These are phyloP conservation scores for Noccaea bulbosa DNA, from an alignment of 345 rosid genomes.

Conservation along the genomic window DNA sequence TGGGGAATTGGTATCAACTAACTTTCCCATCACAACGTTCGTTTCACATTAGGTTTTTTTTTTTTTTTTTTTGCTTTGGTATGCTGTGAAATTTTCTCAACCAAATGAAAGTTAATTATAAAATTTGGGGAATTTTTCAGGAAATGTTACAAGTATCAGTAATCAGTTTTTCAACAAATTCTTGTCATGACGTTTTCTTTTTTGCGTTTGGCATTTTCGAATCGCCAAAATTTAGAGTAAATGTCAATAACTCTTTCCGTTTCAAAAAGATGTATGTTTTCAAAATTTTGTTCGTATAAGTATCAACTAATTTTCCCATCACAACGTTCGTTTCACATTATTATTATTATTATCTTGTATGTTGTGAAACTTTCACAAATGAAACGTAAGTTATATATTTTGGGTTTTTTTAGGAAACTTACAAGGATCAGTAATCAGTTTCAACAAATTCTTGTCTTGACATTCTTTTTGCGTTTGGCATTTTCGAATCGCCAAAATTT, in stretches of 20 bases:
- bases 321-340: too few species aligned
- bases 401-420: not conserved
- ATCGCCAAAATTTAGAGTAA: constrained; percentile 3
- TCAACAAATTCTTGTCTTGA: not conserved
- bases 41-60: constrained; percentile 28
- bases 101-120: not conserved
- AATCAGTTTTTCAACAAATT: not conserved
- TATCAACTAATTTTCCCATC: too few species aligned
- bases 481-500: too few species aligned
- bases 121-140: not conserved
- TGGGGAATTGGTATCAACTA: not conserved
- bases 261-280: not conserved
- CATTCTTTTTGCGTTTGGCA: not conserved
- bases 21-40: not conserved
- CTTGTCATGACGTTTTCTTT: not conserved
- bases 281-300: not conserved
- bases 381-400: not conserved
- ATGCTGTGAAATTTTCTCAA: not conserved
- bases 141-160: constrained; percentile 1
- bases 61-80: not conserved
- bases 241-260: not conserved
- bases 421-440: not conserved
- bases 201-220: constrained; percentile 12
- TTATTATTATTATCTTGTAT: too few species aligned
- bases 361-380: too few species aligned